Conservation (phyloP, 345 rosid genomes). For the Euclidium syriacum region DNA sequence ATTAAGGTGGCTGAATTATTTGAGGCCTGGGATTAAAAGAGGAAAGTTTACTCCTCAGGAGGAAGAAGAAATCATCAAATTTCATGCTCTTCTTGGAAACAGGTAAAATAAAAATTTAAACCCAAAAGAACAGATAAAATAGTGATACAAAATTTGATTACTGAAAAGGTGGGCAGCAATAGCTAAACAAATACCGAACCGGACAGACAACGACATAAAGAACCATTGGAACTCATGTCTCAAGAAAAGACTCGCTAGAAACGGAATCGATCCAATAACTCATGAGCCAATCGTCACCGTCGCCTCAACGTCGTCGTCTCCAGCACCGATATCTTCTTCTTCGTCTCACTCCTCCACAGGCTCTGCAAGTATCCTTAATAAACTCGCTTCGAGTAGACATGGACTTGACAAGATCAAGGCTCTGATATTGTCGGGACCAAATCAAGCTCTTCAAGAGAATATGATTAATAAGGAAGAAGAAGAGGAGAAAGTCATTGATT, state of each 20-base stretch:
- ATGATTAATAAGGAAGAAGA: no score
- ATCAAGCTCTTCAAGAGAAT: constrained; percentile 1
- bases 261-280: constrained; percentile 27
- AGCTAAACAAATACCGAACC: constrained; percentile 26
- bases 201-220: constrained; percentile 36
- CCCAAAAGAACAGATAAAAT: no score
- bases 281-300: constrained; percentile 13
- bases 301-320: constrained; percentile 13
- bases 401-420: constrained; percentile 19
- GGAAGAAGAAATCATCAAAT: constrained; percentile 24
- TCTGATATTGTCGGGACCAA: constrained; percentile 17
- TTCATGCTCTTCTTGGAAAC: constrained; percentile 25
- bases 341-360: not conserved
- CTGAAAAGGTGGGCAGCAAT: constrained; percentile 31
- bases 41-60: constrained; percentile 26
- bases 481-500: not conserved
- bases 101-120: no score
- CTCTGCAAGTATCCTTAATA: constrained; percentile 24
- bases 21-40: constrained; percentile 30
- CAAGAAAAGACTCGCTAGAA: constrained; percentile 25
- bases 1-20: constrained; percentile 30
- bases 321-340: not conserved
- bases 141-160: not conserved
- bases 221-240: constrained; percentile 35
- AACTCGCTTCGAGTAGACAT: constrained; percentile 17